Evolutionary conservation across 352 stramenopile species (phyloP), one percentile per base, ranked within the genome.

Genomic region (Plasmopara halstedii): DNA sequence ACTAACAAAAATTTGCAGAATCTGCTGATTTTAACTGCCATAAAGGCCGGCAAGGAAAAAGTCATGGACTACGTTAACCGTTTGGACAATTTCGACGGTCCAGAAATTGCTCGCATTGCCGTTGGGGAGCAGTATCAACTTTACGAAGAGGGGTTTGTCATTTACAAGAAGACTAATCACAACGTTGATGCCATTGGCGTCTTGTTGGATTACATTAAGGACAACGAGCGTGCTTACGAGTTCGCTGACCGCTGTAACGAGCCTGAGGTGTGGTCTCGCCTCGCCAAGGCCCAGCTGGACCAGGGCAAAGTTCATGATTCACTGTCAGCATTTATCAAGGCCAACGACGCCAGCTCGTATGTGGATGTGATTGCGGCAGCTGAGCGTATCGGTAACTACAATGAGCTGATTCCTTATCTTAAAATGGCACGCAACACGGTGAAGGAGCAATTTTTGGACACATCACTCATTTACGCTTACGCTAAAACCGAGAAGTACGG

Each of bases 1-100:
- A 89, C 96, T 65, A 99, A 99, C 93, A 97, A 97, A 64, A 99
- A 99, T 66, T 65, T 99, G 49, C 97, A 99, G 73, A 99, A 99
- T 73, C 67, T 99, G 55, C 71, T 99, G 43, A 99, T 99, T 66
- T 82, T 99, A 49, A 99, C 97, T 31, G 97, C 97, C 23, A 99
- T 99, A 52, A 97, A 98, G 67, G 95, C 96, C 37, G 92, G 97
- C 56, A 90, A 96, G 61, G 94, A 97, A 50, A 96, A 97, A 68
- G 97, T 99, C 42, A 97, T 98, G 76, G 96, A 98, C 56, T 99
- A 99, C 78, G 97, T 99, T 55, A 98, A 99, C 73, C 94, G 97
- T 59, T 81, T 99, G 46, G 96, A 99, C 75, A 99, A 99, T 85
- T 99, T 99, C 59, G 97, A 99, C 70, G 97, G 95, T 21, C 97